Base-by-base conservation (phyloP, 495 filamentous ascomycete species). In the Aspergillus egyptiacus region DNA sequence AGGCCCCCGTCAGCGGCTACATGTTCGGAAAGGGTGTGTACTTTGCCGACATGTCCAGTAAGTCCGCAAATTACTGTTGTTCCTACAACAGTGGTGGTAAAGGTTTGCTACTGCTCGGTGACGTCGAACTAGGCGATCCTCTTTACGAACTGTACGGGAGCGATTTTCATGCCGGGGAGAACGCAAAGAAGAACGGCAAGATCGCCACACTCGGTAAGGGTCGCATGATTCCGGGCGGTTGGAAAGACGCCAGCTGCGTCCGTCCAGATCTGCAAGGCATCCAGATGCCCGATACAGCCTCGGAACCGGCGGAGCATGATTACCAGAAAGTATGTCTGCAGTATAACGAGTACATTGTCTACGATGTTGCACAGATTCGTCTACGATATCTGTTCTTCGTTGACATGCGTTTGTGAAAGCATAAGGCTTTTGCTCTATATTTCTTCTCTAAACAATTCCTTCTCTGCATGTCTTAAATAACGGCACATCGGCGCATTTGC, bases 21-120 rank as follows among this genome's bases (percentile, higher is more conserved):
- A 82, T 80, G 73, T 94, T 93, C 54, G 89, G 85, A 53, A 91
- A 93, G 50, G 90, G 89, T n/a, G 81, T 95, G 34, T 95, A 96
- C 60, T 73, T 95, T 2, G 89, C 90, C 10, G 90, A 96, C 58
- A 86, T 86, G 66, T 84, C 79, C 52, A 78, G 69, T 62, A 87
- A 90, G 64, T 88, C 84, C 4, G 87, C 88, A 17, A 79, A 81
- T 51, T 95, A 94, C 68, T 93, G 87, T 62, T 75, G 62, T 2
- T 56, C 77, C 3, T 64, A 64, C 5, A 74, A 77, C 53, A 74
- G 74, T 34, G 80, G 73, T 8, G 69, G 71, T 9, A 82, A 76
- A 68, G 83, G 79, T 4, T 65, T 84, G 1, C 61, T 87, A 20
- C 73, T 95, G 14, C 79, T 93, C 2, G 91, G 87, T 62, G 87